Base-by-base conservation (phyloP, 495 filamentous ascomycete genomes). In the Daldinia decipiens region DNA sequence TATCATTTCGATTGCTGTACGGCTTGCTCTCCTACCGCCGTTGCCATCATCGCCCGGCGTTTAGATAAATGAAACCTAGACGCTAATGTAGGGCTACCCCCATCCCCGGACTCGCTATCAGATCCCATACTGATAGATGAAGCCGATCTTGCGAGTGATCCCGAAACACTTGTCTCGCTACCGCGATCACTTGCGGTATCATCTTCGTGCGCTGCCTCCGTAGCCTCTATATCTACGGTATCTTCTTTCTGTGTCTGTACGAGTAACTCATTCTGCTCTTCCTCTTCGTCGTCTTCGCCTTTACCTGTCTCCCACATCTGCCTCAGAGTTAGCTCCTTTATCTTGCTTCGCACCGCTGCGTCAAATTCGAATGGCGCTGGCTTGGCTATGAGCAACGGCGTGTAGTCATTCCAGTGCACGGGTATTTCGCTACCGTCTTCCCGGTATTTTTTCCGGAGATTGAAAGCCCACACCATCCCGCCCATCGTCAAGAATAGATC, bases 401-500 rank as follows among this genome's bases (percentile, higher is more conserved):
- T 84, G 65, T 82, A 87, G 47, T 86, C 81, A 64, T 85, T 81
- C 79, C 74, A 80, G 53, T 85, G 85, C 11, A 85, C 80, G 7
- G 76, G 75, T 0, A 85, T 63, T 47, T 83, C 81, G 17, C 40
- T 64, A 4, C 81, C 83, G 11, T 77, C 69, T 0, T 58, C 56
- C 51, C 79, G 79, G 19, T 68, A 73, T 55, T 83, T 81, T 68
- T 84, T 83, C 38, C 60, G 73, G 32, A 90, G 79, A 71, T 87
- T 68, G 65, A 86, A 86, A 0, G 84, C 82, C 88, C 88, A 90
- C 7, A 85, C 82, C 65, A 90, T 76, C 6, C 86, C 84, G 55
- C 86, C 86, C 79, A 90, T 86, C 45, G 81, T 77, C 3, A 88
- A 82, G 69, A 86, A 83, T 6, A 90, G 70, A 57, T 87, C 85